A percentile compares a stretch with the other conserved stretches of the same genome.
Conservation (phyloP, 306 rosid species). For the Corylus avellana region DNA sequence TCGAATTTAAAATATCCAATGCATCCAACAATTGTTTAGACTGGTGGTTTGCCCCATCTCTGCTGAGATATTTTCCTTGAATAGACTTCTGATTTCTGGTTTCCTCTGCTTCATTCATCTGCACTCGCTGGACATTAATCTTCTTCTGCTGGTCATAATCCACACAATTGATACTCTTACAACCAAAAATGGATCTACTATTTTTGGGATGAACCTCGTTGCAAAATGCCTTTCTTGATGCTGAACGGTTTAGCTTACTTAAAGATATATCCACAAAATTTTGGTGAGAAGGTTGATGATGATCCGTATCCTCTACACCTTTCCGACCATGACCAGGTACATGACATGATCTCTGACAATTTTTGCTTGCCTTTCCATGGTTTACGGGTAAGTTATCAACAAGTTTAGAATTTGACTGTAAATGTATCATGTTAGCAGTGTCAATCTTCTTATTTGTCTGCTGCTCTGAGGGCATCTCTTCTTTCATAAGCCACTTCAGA, state of each 20-base stretch:
- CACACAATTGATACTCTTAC: slow-evolving; percentile 43
- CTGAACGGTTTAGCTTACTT: slow-evolving; percentile 24
- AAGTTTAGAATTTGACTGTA: slow-evolving; percentile 17
- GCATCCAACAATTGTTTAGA: slow-evolving; percentile 67
- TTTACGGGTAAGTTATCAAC: slow-evolving; percentile 17
- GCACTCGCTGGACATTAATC: slow-evolving; percentile 21
- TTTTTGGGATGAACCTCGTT: slow-evolving; percentile 40
- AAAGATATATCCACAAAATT: slow-evolving; percentile 21
- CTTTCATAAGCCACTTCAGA: slow-evolving; percentile 15
- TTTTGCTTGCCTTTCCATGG: slow-evolving; percentile 22
- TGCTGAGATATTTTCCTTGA: slow-evolving; percentile 35
- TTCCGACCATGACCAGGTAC: slow-evolving; percentile 1
- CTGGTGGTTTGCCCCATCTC: slow-evolving; percentile 45
- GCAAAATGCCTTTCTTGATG: slow-evolving; percentile 27
- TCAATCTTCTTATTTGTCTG: not conserved
- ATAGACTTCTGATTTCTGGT: slow-evolving; percentile 45
- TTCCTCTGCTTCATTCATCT: slow-evolving; percentile 46
- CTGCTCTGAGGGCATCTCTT: slow-evolving; percentile 17
- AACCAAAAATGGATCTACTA: slow-evolving; percentile 40
- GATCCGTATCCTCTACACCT: slow-evolving; percentile 11
- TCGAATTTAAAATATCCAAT: slow-evolving; percentile 63
- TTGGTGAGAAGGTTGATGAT: slow-evolving; percentile 22
- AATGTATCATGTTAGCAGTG: not conserved
- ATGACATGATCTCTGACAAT: slow-evolving; percentile 22
- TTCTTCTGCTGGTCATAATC: slow-evolving; percentile 35